Conservation (phyloP, 805 yeast species). For the Saitoella complicata region DNA sequence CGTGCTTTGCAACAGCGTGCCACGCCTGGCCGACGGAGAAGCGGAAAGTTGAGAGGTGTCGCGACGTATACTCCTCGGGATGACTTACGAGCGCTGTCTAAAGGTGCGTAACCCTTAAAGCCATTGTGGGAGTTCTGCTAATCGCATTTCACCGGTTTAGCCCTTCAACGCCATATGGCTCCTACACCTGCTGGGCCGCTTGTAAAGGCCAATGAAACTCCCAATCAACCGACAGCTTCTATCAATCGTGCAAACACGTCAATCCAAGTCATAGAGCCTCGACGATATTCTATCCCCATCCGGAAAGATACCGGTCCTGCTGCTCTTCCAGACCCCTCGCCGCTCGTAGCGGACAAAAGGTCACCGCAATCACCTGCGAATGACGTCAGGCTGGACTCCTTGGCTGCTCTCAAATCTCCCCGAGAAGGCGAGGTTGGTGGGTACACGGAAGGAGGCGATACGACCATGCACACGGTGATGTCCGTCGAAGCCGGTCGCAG, state of each 20-base stretch:
- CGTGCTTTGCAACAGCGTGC: slow-evolving; percentile 1
- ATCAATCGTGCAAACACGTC: neutral
- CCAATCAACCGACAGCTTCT: neutral
- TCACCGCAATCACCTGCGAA: too few species aligned
- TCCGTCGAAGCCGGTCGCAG: too few species aligned
- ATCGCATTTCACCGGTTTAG: neutral
- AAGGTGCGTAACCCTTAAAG: slow-evolving; percentile 1
- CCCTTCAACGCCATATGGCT: neutral
- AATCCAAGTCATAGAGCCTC: neutral
- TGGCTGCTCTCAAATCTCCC: too few species aligned
- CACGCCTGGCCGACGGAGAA: slow-evolving; percentile 10
- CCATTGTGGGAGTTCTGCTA: neutral
- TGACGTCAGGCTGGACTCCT: too few species aligned
- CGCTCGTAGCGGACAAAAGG: too few species aligned
- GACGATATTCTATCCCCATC: too few species aligned
- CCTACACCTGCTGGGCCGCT: neutral
- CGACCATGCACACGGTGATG: too few species aligned
- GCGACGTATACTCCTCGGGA: slow-evolving; percentile 9
- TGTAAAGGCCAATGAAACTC: neutral
- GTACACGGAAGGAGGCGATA: too few species aligned
- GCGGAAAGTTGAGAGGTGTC: slow-evolving; percentile 4
- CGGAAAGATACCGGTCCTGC: too few species aligned
- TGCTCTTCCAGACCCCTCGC: too few species aligned
- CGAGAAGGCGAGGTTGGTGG: too few species aligned
- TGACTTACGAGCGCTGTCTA: slow-evolving; percentile 9